Conservation (phyloP, 345 rosid species). For the Anastatica hierochuntica region DNA sequence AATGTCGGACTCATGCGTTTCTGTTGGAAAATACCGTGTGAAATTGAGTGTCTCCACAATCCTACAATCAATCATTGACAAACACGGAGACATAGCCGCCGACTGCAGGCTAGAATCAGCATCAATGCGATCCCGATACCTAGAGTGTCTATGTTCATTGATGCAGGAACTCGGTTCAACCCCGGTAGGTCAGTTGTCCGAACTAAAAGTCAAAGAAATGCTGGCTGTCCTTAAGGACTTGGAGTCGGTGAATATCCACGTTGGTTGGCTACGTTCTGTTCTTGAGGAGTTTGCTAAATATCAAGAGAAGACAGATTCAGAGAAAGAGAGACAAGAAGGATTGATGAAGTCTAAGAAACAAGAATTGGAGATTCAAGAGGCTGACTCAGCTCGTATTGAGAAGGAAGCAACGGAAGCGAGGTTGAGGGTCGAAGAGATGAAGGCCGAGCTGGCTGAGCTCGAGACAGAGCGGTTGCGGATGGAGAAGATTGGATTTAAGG, state of each 20-base stretch:
- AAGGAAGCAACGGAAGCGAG: slow-evolving; percentile 34
- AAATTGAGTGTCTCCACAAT: slow-evolving; percentile 37
- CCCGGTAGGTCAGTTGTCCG: slow-evolving; percentile 40
- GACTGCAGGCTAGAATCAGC: slow-evolving; percentile 59
- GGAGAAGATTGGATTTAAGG: slow-evolving; percentile 29
- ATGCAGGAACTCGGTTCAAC: slow-evolving; percentile 61
- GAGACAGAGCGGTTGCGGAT: slow-evolving; percentile 35
- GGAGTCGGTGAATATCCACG: slow-evolving; percentile 51
- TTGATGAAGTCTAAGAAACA: slow-evolving; percentile 33
- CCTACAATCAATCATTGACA: slow-evolving; percentile 43
- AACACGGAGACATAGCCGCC: slow-evolving; percentile 72
- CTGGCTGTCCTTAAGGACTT: slow-evolving; percentile 64
- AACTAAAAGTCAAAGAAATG: slow-evolving; percentile 55
- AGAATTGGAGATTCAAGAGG: slow-evolving; percentile 36
- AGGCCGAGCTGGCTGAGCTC: slow-evolving; percentile 30
- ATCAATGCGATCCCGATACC: slow-evolving; percentile 51
- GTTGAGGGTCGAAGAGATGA: slow-evolving; percentile 29
- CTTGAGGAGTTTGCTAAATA: slow-evolving; percentile 42
- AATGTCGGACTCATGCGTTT: slow-evolving; percentile 52
- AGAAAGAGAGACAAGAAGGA: slow-evolving; percentile 34
- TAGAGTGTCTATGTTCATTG: slow-evolving; percentile 66
- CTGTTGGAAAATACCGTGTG: slow-evolving; percentile 71
- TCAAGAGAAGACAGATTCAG: slow-evolving; percentile 31
- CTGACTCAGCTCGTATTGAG: slow-evolving; percentile 41
- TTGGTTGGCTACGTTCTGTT: slow-evolving; percentile 46